Evolutionary conservation across 305 asterid species (phyloP), one percentile per base, ranked within the genome.

Genomic region (Plantago coronopus): DNA sequence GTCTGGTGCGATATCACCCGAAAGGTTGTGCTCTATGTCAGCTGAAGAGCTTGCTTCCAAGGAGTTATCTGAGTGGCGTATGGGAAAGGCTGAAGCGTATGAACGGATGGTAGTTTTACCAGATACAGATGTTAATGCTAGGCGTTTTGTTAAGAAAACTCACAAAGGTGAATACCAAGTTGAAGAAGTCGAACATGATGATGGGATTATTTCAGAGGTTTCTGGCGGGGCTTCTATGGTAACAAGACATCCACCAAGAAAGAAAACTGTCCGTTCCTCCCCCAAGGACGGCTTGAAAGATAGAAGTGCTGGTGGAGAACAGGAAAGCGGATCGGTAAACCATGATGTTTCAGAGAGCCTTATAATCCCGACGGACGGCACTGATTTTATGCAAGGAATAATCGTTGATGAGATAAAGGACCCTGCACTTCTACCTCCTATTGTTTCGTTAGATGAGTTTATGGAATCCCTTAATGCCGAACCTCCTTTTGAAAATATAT

Each of bases 41-140:
- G 96, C 95, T 25, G 99, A 94, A 73, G 97, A 94, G 72, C 97
- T 94, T 77, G 99, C 99, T 76, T 94, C 99, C 13, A 90, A 90
- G 81, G 99, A 94, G 81, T 78, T 94, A 31, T 85, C 99, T 13
- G 78, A 94, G 74, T 94, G 99, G 99, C 88, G 99, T 59, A 80
- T 75, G 81, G 95, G 95, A 55, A 94, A 94, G 76, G 97, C 96
- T 9, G 96, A 94, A 76, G 96, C 87, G 73, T 59, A 87, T 62
- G 99, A 88, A 53, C 93, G 85, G 68, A 84, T 87, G 96, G 82
- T 83, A 42, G 99, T 94, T 77, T 81, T 94, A 54, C 96, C 95
- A 19, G 99, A 93, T 78, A 85, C 84, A n/a, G 95, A 83, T 65
- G 80, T 83, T 74, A 87, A 83, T 68, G 77, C 80, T 63, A 81